These are phyloP conservation scores for Emiliania huxleyi DNA, from an alignment of 78 protist genomes.

Conservation along the genomic window DNA sequence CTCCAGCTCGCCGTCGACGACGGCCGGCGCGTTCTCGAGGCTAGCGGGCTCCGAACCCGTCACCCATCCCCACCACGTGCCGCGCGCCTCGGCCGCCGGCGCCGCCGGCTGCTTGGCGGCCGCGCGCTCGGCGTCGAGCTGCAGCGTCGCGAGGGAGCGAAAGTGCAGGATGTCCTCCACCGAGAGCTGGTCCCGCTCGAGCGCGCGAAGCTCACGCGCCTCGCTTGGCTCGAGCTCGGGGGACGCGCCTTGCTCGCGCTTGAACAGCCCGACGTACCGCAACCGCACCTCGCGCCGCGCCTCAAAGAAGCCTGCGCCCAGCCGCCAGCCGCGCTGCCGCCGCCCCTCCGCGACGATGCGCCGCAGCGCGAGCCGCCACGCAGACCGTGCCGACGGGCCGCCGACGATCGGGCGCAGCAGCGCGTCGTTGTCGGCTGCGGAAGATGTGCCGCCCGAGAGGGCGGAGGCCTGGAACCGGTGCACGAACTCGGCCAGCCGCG, in stretches of 20 bases:
- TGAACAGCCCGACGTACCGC: not conserved
- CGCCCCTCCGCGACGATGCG: not conserved
- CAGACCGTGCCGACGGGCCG: not conserved
- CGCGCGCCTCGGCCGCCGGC: not conserved
- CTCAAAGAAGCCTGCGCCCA: not conserved
- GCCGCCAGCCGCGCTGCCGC: conserved; percentile 13
- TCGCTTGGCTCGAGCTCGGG: not conserved
- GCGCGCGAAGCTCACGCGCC: not conserved
- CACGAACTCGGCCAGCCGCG: not conserved
- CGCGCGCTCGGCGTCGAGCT: not conserved
- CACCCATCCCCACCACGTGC: not conserved
- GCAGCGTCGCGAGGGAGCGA: not conserved
- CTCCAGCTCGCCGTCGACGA: not conserved
- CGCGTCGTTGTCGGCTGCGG: not conserved
- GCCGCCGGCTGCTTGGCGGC: not conserved
- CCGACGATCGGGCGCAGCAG: not conserved
- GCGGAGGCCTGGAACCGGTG: not conserved
- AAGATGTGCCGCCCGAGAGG: not conserved
- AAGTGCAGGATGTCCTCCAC: not conserved
- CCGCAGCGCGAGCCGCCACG: not conserved
- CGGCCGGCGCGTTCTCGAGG: not conserved
- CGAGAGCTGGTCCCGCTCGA: not conserved
- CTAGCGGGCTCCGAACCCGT: not conserved
- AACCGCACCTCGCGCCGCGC: not conserved
- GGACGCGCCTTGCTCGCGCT: not conserved